Conservation (phyloP, 139 green algal genomes). For the Desmodesmus armatus region DNA sequence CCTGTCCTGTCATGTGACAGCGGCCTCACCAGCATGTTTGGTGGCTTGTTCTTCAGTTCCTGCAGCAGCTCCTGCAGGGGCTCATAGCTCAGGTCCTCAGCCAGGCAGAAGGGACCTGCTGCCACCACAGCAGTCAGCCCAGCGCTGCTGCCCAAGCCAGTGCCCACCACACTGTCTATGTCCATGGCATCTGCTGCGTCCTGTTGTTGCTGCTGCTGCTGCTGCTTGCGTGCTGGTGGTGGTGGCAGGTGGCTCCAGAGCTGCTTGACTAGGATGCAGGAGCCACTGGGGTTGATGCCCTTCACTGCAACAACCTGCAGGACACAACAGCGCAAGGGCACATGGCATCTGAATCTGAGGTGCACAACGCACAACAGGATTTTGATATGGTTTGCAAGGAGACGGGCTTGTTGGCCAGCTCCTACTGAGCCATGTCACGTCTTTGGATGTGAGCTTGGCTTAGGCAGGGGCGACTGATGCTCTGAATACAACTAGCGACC, state of each 20-base stretch:
- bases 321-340: neutral
- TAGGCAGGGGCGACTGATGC: too few relatives aligned
- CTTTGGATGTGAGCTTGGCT: too few relatives aligned
- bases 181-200: conserved; percentile 33
- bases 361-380: too few relatives aligned
- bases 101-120: conserved; percentile 77
- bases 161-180: neutral
- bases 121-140: conserved; percentile 68
- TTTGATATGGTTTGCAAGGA: too few relatives aligned
- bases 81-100: conserved; percentile 74
- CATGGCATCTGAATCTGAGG: neutral
- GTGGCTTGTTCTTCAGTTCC: conserved; percentile 24
- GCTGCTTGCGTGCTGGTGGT: neutral
- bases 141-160: neutral
- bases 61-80: conserved; percentile 83
- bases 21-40: conserved; percentile 74
- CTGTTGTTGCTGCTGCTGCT: neutral
- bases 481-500: too few relatives aligned
- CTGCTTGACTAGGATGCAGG: conserved; percentile 73
- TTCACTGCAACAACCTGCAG: conserved; percentile 18
- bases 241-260: conserved; percentile 69
- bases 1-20: too few relatives aligned
- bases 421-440: too few relatives aligned
- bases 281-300: conserved; percentile 84
- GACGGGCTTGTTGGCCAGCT: too few relatives aligned